These are phyloP conservation scores for Ophiostoma montium DNA, from an alignment of 2,329 filamentous ascomycete genomes.

Conservation along the genomic window DNA sequence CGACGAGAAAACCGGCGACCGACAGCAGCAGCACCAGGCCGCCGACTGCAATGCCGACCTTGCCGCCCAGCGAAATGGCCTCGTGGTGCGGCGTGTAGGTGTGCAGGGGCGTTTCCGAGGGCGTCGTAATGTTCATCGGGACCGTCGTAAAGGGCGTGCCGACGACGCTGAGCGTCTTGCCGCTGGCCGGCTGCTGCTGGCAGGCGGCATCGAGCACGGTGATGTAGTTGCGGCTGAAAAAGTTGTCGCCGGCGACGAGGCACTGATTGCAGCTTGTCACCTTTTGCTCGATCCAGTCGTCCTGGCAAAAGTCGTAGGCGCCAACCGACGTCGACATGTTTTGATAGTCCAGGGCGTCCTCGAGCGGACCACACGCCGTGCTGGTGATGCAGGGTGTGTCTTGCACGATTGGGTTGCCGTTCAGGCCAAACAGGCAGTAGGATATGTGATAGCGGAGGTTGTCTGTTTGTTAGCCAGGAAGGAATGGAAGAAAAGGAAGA, in stretches of 20 bases:
- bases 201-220: conserved; percentile 33
- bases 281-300: conserved; percentile 16
- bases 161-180: conserved; percentile 25
- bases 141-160: conserved; percentile 27
- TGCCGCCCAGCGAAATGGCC: conserved; percentile 36
- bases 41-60: conserved; percentile 44
- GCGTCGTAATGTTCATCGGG: conserved; percentile 34
- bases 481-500: background rate
- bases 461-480: conserved; percentile 14
- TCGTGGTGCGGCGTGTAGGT: conserved; percentile 29
- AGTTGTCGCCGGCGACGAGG: conserved; percentile 30
- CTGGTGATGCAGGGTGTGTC: conserved; percentile 19
- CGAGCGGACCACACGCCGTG: conserved; percentile 24
- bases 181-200: conserved; percentile 27
- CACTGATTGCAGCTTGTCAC: conserved; percentile 34
- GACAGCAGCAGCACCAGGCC: conserved; percentile 33
- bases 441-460: conserved; percentile 35
- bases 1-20: conserved; percentile 35
- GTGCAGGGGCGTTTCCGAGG: conserved; percentile 26
- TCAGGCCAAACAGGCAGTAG: conserved; percentile 31
- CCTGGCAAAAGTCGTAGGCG: background rate
- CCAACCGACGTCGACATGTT: conserved; percentile 26
- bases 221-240: conserved; percentile 35
- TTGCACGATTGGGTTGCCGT: conserved; percentile 23
- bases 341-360: conserved; percentile 31